phyloP scores from a whole-genome alignment of 2,329 filamentous ascomycete genomes.

The Phyllosticta ampelicida region DNA sequence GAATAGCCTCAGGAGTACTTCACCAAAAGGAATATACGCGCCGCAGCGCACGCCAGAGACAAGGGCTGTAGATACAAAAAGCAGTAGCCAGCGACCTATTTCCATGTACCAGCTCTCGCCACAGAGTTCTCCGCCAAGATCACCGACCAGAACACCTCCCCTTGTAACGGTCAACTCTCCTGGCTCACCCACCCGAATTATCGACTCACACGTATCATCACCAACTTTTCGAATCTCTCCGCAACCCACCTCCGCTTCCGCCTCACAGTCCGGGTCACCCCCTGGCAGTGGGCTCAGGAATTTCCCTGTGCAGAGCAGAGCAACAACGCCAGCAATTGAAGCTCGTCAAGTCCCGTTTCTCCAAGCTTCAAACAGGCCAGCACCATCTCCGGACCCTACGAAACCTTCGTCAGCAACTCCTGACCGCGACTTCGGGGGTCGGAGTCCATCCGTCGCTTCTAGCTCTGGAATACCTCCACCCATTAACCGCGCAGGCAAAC shows the following conservation, averaged over 20 bases:
- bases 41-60: conserved; percentile 13
- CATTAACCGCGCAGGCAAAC: conserved; percentile 72
- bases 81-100: conserved; percentile 31
- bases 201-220: conserved; percentile 21
- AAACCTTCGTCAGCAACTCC: conserved; percentile 12
- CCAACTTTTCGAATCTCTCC: conserved; percentile 21
- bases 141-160: conserved; percentile 47
- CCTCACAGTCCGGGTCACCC: conserved; percentile 12
- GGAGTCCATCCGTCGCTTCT: conserved; percentile 18
- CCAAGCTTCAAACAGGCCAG: conserved; percentile 14
- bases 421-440: not conserved
- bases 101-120: conserved; percentile 40
- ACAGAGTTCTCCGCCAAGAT: conserved; percentile 24
- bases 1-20: conserved; percentile 1
- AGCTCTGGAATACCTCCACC: conserved; percentile 50
- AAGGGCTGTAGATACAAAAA: conserved; percentile 7
- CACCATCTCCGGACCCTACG: conserved; percentile 18
- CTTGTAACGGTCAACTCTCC: conserved; percentile 60
- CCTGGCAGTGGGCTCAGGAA: conserved; percentile 18
- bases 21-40: conserved; percentile 7
- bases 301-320: conserved; percentile 30
- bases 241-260: conserved; percentile 13
- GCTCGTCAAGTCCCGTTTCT: conserved; percentile 26
- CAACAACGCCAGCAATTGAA: conserved; percentile 32
- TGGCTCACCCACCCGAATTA: conserved; percentile 51